Evolutionary conservation across 2,329 filamentous ascomycete genomes (phyloP).

Genomic region (Bipolaris cookei): DNA sequence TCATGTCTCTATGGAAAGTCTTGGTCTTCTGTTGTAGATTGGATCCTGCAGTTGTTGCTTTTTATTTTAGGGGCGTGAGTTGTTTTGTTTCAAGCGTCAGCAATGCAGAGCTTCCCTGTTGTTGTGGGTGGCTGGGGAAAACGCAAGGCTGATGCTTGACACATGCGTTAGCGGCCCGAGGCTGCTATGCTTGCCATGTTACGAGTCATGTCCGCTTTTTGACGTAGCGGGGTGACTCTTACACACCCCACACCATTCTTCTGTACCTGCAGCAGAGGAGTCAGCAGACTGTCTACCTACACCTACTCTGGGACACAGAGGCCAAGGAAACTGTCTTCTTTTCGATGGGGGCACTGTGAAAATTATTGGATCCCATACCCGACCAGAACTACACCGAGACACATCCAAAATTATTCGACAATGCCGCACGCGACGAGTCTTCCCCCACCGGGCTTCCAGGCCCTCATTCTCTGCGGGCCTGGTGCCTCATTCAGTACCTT

Average conservation of each 20-base stretch:
- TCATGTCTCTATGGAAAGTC: conserved; percentile 20
- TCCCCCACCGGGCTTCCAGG: conserved; percentile 79
- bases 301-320: background rate
- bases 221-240: conserved; percentile 29
- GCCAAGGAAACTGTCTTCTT: background rate
- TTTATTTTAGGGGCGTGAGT: conserved; percentile 6
- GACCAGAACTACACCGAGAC: background rate
- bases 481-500: conserved; percentile 84
- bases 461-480: conserved; percentile 81
- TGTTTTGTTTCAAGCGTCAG: conserved; percentile 11
- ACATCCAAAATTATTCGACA: background rate
- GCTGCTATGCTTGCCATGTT: background rate
- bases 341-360: background rate
- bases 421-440: conserved; percentile 78
- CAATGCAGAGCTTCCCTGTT: conserved; percentile 13
- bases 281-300: background rate
- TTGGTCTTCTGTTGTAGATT: conserved; percentile 21
- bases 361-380: background rate
- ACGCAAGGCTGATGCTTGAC: conserved; percentile 9
- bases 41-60: too few species aligned
- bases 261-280: conserved; percentile 20
- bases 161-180: conserved; percentile 10
- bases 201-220: conserved; percentile 26
- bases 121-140: conserved; percentile 13
- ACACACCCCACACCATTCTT: conserved; percentile 12